Conservation (phyloP, 1,139 yeast genomes). For the Candida gigantensis region DNA sequence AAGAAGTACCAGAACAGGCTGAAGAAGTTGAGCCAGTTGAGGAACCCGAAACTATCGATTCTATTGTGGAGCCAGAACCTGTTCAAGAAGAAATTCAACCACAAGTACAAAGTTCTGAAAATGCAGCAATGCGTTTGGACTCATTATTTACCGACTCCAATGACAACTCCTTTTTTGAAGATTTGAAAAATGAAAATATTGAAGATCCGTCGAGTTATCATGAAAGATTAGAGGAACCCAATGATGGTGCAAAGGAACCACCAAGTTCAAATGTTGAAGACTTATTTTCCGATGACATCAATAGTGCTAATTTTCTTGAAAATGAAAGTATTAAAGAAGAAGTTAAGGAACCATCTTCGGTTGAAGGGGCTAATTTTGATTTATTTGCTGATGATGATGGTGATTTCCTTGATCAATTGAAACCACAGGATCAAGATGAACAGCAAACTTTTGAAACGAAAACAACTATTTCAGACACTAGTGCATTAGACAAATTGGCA, state of each 20-base stretch:
- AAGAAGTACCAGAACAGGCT: neutral
- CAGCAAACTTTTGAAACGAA: neutral
- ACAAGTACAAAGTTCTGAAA: neutral
- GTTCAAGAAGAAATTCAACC: neutral
- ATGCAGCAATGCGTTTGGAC: neutral
- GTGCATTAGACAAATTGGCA: constrained; percentile 12
- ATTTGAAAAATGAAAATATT: neutral
- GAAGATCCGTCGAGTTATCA: neutral
- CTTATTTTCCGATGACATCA: too few species aligned
- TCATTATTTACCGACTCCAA: neutral
- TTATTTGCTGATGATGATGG: constrained; percentile 8
- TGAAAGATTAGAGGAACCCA: too few species aligned
- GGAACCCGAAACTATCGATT: neutral
- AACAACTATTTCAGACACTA: neutral
- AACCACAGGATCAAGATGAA: neutral
- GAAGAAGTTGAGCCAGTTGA: neutral
- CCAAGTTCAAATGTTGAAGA: too few species aligned
- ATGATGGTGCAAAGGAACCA: too few species aligned
- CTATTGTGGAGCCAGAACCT: neutral
- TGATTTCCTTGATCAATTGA: constrained; percentile 7
- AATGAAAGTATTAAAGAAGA: neutral
- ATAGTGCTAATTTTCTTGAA: too few species aligned
- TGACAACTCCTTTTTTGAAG: neutral
- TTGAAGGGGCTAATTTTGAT: neutral
- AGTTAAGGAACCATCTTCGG: neutral